phyloP scores from a whole-genome alignment of 108 stramenopile genomes.

The Cyclostephanos tholiformis region DNA sequence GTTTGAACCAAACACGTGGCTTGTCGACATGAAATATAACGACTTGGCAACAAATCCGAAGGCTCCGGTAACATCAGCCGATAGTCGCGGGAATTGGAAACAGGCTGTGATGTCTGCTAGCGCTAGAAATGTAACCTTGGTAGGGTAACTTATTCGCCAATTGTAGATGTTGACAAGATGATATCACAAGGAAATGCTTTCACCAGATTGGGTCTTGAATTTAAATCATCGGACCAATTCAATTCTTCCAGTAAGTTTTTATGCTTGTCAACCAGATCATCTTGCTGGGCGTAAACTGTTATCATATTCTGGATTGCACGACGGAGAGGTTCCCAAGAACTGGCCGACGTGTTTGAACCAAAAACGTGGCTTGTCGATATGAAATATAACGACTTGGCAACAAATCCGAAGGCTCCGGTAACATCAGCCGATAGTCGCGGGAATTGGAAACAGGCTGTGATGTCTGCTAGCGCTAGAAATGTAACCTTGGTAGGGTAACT shows the following conservation, averaged over 20 bases:
- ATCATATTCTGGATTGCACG: background rate
- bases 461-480: background rate
- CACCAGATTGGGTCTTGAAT: background rate
- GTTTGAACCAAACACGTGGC: too few relatives aligned
- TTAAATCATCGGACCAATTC: background rate
- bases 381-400: background rate
- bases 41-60: too few relatives aligned
- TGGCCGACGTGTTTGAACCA: background rate
- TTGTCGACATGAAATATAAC: too few relatives aligned
- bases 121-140: too few relatives aligned
- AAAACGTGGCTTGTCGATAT: background rate
- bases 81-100: too few relatives aligned
- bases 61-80: too few relatives aligned
- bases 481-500: background rate
- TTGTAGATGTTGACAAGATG: too few relatives aligned
- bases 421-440: background rate
- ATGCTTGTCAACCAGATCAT: background rate
- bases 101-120: too few relatives aligned
- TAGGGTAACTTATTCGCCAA: too few relatives aligned
- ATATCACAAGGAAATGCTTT: background rate
- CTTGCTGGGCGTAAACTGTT: background rate
- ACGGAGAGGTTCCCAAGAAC: background rate
- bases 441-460: background rate
- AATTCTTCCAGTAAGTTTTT: background rate
- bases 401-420: background rate